Conservation (phyloP, 2,329 filamentous ascomycete genomes). For the Hymenoscyphus albidus region DNA sequence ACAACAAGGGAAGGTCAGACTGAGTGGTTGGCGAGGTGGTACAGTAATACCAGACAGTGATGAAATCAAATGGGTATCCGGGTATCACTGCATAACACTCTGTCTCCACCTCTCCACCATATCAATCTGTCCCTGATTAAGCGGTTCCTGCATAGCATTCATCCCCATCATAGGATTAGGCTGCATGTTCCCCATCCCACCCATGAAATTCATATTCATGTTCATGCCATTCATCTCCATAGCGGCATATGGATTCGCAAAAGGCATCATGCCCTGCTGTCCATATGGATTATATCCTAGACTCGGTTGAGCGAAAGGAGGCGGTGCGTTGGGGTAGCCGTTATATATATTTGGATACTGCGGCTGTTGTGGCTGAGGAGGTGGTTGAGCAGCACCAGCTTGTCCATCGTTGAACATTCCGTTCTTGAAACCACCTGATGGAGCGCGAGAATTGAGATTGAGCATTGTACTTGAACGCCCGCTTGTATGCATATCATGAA, state of each 20-base stretch:
- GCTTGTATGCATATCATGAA: conserved; percentile 25
- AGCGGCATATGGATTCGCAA: conserved; percentile 25
- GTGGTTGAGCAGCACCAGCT: conserved; percentile 21
- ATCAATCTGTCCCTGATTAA: conserved; percentile 34
- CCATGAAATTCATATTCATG: conserved; percentile 17
- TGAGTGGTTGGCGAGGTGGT: neutral
- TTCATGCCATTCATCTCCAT: conserved; percentile 21
- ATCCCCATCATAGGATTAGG: conserved; percentile 26
- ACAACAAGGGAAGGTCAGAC: neutral
- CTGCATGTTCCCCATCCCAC: conserved; percentile 19
- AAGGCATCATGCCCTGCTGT: conserved; percentile 26
- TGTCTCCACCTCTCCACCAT: conserved; percentile 38
- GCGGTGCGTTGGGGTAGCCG: conserved; percentile 11
- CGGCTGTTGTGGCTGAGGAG: conserved; percentile 3
- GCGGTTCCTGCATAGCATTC: conserved; percentile 22
- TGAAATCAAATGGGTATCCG: neutral
- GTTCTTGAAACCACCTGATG: conserved; percentile 21
- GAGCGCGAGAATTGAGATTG: conserved; percentile 22
- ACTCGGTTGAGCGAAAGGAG: conserved; percentile 28
- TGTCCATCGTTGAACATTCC: conserved; percentile 28
- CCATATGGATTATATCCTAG: conserved; percentile 18
- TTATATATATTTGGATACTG: conserved; percentile 15
- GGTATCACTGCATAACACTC: conserved; percentile 33
- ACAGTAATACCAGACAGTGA: neutral
- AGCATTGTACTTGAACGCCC: conserved; percentile 27